A percentile compares a stretch with the other conserved stretches of the same genome.
These are phyloP conservation scores for Agarophyton chilense DNA, from an alignment of 23 red algal species.

Conservation along the genomic window DNA sequence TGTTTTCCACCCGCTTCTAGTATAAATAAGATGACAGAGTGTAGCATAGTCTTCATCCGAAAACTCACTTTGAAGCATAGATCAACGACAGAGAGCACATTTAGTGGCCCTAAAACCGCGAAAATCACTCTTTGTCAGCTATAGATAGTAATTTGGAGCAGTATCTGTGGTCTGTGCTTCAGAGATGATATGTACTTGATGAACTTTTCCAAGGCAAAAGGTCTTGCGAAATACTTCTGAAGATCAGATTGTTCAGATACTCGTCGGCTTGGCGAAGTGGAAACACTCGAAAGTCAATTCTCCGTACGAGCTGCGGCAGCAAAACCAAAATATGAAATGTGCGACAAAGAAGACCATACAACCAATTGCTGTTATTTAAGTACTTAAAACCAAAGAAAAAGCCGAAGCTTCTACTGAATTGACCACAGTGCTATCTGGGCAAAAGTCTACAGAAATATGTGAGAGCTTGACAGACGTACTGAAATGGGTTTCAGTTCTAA, in stretches of 20 bases:
- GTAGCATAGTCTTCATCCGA: background rate
- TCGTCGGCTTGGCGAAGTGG: background rate
- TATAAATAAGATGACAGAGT: background rate
- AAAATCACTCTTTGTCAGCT: background rate
- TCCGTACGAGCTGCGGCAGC: background rate
- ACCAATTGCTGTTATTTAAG: slow-evolving; percentile 1
- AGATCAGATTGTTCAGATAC: background rate
- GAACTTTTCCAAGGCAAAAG: background rate
- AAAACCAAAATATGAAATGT: slow-evolving; percentile 50
- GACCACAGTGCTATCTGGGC: no score
- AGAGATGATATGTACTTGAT: background rate
- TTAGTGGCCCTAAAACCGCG: background rate
- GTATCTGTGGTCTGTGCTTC: background rate
- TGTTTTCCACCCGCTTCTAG: background rate
- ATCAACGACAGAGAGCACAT: background rate
- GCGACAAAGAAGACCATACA: background rate
- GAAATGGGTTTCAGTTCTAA: background rate
- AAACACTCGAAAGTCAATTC: background rate
- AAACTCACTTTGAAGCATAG: background rate
- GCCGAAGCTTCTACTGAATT: background rate
- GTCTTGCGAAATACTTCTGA: background rate
- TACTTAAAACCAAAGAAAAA: background rate
- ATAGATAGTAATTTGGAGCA: background rate
- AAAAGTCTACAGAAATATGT: background rate
- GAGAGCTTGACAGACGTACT: background rate